Percentiles rank a stretch among this genome's conserved stretches.
phyloP scores from a whole-genome alignment of 345 rosid species.

The Euphorbia lathyris region DNA sequence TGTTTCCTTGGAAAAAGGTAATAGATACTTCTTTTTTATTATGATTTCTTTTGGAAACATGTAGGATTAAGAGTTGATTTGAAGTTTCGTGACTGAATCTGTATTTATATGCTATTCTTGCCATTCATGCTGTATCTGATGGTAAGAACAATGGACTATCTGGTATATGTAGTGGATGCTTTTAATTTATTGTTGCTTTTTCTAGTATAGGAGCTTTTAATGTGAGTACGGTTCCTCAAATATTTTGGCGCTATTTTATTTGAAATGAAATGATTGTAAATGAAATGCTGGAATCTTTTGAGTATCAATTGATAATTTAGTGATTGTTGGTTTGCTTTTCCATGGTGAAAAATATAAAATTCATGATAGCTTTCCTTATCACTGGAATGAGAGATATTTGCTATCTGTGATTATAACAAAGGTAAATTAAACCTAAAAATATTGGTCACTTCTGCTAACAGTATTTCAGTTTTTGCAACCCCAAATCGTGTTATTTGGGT shows the following conservation, averaged over 20 bases:
- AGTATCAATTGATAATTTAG: background rate
- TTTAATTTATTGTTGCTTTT: background rate
- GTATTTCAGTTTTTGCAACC: background rate
- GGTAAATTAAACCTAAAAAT: background rate
- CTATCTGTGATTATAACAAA: background rate
- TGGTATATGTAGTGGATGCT: background rate
- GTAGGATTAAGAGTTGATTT: background rate
- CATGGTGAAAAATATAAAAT: background rate
- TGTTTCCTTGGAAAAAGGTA: constrained; percentile 11
- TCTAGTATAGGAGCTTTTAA: background rate
- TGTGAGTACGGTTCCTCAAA: background rate
- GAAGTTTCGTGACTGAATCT: background rate
- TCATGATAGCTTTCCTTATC: background rate
- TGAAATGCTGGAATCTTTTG: background rate
- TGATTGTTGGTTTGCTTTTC: background rate
- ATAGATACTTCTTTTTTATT: background rate
- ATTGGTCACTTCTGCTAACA: background rate
- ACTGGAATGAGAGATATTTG: background rate
- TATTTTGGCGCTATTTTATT: background rate
- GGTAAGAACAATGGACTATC: background rate
- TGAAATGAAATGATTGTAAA: background rate
- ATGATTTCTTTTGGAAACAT: background rate
- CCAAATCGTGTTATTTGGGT: background rate
- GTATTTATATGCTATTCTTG: background rate
- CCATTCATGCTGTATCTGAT: background rate